Conservation (phyloP, 2,329 filamentous ascomycete genomes). For the Alternaria angustiovoidea region DNA sequence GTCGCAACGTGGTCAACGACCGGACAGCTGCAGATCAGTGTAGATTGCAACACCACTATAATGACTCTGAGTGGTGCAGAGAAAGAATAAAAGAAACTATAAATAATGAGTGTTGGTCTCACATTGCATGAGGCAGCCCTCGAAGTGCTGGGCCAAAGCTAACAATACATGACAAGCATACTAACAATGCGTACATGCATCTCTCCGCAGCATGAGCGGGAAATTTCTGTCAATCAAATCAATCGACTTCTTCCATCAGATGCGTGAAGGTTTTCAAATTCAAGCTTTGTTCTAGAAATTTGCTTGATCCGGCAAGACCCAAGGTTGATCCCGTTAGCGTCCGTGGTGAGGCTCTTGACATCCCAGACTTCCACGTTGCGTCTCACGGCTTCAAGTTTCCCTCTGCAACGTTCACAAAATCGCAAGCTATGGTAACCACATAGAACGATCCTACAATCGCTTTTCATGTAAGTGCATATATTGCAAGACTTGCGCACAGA, state of each 20-base stretch:
- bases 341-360: slow-evolving; percentile 36
- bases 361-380: slow-evolving; percentile 43
- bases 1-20: slow-evolving; percentile 39
- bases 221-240: neutral
- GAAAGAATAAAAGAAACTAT: slow-evolving; percentile 40
- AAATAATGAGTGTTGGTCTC: slow-evolving; percentile 1
- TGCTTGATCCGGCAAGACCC: slow-evolving; percentile 15
- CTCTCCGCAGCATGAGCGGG: neutral
- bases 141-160: neutral
- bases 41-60: slow-evolving; percentile 45
- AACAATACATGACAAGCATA: neutral
- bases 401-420: slow-evolving; percentile 6
- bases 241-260: neutral
- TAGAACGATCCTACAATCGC: neutral
- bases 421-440: slow-evolving; percentile 20
- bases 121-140: neutral
- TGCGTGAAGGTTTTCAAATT: neutral
- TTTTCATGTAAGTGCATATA: slow-evolving; percentile 4
- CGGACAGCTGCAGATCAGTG: slow-evolving; percentile 32
- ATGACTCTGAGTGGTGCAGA: slow-evolving; percentile 43
- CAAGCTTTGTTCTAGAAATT: slow-evolving; percentile 4
- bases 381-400: slow-evolving; percentile 11
- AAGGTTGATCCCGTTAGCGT: slow-evolving; percentile 37
- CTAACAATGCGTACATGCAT: neutral
- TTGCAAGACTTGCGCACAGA: neutral